A percentile compares a stretch with the other conserved stretches of the same genome.
Conservation (phyloP, 805 yeast species). For the Myxozyma melibiosi region DNA sequence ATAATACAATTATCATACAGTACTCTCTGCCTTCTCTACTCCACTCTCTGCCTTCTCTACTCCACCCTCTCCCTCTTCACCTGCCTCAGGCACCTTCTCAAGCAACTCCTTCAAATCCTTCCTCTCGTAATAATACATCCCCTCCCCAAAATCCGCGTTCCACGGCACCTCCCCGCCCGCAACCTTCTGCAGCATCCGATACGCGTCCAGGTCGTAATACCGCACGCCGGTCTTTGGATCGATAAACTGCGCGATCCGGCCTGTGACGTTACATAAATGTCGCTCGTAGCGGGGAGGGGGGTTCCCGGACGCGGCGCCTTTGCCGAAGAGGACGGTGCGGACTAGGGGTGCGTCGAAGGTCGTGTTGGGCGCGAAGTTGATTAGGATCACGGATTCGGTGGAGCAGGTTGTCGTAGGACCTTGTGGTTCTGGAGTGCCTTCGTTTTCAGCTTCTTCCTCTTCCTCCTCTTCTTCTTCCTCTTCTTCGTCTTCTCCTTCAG, state of each 20-base stretch:
- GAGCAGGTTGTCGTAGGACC: constrained; percentile 18
- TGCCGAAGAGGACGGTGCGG: constrained; percentile 59
- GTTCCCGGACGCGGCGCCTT: constrained; percentile 43
- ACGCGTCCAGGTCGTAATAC: constrained; percentile 81
- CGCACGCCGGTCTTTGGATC: constrained; percentile 91
- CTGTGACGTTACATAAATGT: constrained; percentile 72
- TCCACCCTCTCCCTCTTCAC: too few species aligned
- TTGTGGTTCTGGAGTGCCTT: not conserved
- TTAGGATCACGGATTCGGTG: constrained; percentile 12
- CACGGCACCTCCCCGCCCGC: constrained; percentile 55
- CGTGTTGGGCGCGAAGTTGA: constrained; percentile 17
- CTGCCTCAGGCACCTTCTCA: constrained; percentile 1
- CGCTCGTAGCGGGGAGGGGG: constrained; percentile 57
- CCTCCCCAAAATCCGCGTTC: constrained; percentile 51
- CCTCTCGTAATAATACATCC: constrained; percentile 23
- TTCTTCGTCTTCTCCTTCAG: constrained; percentile 7
- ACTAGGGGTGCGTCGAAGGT: constrained; percentile 36
- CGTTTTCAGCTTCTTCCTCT: not conserved
- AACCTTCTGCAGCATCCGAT: constrained; percentile 57
- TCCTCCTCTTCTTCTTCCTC: constrained; percentile 1
- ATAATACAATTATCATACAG: not conserved
- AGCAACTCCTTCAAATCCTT: not conserved
- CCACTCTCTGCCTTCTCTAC: not conserved
- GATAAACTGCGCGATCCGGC: constrained; percentile 75
- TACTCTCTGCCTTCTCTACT: not conserved